Conservation (phyloP, 768 basidiomycete genomes). For the Phaeotremella fagi region DNA sequence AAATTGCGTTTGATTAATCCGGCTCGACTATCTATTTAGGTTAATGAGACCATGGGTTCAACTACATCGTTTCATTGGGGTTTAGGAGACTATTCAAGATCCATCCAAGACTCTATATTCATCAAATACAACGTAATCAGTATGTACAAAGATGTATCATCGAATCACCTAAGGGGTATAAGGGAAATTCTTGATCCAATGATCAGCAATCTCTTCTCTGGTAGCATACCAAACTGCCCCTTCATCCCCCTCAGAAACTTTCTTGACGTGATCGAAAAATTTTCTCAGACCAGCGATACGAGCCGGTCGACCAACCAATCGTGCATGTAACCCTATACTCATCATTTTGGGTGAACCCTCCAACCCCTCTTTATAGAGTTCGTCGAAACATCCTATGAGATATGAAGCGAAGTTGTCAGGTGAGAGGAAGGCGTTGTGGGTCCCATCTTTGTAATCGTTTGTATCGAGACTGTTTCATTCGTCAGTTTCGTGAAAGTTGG, state of each 20-base stretch:
- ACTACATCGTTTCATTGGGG: no score
- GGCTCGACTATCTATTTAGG: no score
- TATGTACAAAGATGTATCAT: no score
- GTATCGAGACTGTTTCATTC: conserved; percentile 25
- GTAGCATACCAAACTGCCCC: conserved; percentile 36
- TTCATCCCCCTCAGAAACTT: neutral
- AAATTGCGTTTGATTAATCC: no score
- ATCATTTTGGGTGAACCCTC: conserved; percentile 33
- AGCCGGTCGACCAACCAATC: conserved; percentile 32
- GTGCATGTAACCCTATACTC: conserved; percentile 34
- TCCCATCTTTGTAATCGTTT: conserved; percentile 38
- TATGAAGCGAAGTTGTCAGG: conserved; percentile 31
- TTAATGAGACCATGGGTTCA: no score
- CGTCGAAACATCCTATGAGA: conserved; percentile 32
- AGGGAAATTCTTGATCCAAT: conserved; percentile 24
- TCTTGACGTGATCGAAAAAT: conserved; percentile 32
- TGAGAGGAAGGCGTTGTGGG: conserved; percentile 24
- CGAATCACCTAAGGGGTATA: conserved; percentile 1
- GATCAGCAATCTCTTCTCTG: conserved; percentile 38
- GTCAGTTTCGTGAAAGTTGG: neutral
- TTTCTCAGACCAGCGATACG: conserved; percentile 30
- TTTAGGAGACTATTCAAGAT: no score
- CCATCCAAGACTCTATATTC: no score
- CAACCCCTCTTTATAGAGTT: conserved; percentile 29
- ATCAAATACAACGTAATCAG: no score